Evolutionary conservation across 345 rosid species (phyloP), one percentile per base, ranked within the genome.

Genomic region (Gossypium longicalyx): DNA sequence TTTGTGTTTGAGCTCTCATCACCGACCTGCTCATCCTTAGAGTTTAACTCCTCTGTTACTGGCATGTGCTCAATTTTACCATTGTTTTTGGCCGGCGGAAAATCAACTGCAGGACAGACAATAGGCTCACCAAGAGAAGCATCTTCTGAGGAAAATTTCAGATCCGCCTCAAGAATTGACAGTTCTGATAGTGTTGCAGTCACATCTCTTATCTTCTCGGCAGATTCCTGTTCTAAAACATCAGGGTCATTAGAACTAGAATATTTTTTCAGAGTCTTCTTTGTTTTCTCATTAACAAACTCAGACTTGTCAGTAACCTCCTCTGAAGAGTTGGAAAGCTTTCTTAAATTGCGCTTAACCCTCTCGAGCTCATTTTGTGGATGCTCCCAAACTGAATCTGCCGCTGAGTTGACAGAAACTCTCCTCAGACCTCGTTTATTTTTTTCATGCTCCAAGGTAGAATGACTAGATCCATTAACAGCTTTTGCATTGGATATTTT

Each of bases 341-440:
- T 91, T 82, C 89, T 86, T 9, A 71, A 76, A 82, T 56, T 79
- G 70, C 75, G 83, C 78, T 88, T 93, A 72, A 76, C 74, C 85
- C 87, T 91, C 75, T 82, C 89, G 69, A 64, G 64, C 83, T 77
- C 90, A 54, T 48, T 78, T 85, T 84, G 83, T 2, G 86, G 72
- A 76, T 80, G 82, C 67, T 87, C 90, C 77, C 69, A 78, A 78
- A 70, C 82, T 78, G 77, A 73, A 87, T 60, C 82, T 54, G 56
- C 73, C 27, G 75, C 68, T 22, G 75, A 53, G 15, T 75, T 76
- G 51, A 77, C 59, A 2, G 91, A 81, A 77, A 78, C 62, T 74
- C 87, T 91, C 73, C 88, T 86, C 38, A 74, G 74, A 71, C 61
- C 82, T 44, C 85, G 80, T 75, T 87, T 91, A 56, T 82, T 77